Evolutionary conservation across 805 yeast genomes (phyloP), one percentile per base, ranked within the genome.

Genomic region (Scheffersomyces spartinae): DNA sequence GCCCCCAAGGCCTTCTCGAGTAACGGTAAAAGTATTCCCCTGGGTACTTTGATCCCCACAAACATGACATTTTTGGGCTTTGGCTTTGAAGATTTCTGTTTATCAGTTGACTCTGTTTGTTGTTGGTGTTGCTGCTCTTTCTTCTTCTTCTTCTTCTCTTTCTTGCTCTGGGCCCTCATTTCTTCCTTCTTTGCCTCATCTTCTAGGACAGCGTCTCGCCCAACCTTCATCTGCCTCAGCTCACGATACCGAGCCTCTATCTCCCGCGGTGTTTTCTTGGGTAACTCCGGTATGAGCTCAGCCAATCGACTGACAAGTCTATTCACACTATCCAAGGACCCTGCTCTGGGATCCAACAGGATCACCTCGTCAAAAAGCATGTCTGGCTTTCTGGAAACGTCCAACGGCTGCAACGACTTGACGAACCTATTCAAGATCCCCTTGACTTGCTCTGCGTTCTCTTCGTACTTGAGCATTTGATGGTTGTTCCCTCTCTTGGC

Each of bases 401-500:
- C 52, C 2, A 82, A 62, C 0, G 72, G 69, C 42, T 83, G 81
- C 40, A 76, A 82, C 29, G 91, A 55, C 4, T 60, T 59, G 24
- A 81, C 56, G 41, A 88, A 86, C 0, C 86, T 84, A 16, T 56
- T 55, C 82, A 88, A 72, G 17, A 91, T 76, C 12, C 61, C 65
- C 17, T 58, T 49, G 0, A 81, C 74, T 26, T 63, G 57, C 10
- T 50, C 48, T 4, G 57, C 56, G 7, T 75, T 72, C 28, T 66
- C 61, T 0, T 42, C 46, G 4, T 59, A 62, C 35, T 77, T 73
- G 19, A 91, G 81, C 2, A 86, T 72, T 46, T 81, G 95, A 46
- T 91, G 98, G 35, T 81, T 77, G 42, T 85, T 85, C 3, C 95
- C 96, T 38, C 98, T 64, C 3, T 44, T 42, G 5, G 60, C 25